Evolutionary conservation across 257 asterid genomes (phyloP).

Genomic region (Solanum bukasovii): DNA sequence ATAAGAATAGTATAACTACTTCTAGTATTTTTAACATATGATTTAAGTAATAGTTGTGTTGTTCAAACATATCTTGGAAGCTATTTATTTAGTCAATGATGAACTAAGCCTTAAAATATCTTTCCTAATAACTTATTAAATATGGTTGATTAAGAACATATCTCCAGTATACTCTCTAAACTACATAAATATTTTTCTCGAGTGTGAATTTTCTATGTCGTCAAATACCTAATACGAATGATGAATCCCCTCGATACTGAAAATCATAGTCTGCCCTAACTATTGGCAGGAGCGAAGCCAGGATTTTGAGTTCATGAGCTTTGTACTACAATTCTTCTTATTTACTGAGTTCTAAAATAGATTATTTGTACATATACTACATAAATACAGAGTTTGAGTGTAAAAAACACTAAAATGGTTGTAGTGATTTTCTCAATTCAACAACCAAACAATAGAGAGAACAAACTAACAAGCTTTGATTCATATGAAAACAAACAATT

Average conservation of each 20-base stretch:
- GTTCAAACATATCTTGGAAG: background rate
- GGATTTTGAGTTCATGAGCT: background rate
- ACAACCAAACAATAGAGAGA: too few relatives aligned
- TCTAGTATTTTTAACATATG: background rate
- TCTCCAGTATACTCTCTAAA: background rate
- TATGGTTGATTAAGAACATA: background rate
- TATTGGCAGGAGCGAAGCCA: background rate
- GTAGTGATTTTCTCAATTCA: too few relatives aligned
- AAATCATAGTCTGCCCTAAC: background rate
- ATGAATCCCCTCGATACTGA: background rate
- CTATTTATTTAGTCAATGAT: background rate
- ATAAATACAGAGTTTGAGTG: background rate
- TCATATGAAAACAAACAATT: too few relatives aligned
- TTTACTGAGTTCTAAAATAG: background rate
- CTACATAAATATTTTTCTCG: background rate
- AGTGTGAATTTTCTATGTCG: background rate
- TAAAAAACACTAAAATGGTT: too few relatives aligned
- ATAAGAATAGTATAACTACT: background rate
- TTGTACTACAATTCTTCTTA: background rate
- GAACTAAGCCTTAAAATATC: background rate
- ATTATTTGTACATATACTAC: background rate
- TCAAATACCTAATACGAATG: background rate
- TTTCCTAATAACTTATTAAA: background rate
- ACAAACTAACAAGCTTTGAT: too few relatives aligned
- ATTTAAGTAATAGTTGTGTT: background rate